phyloP scores from a whole-genome alignment of 73 alveolate species.

The Paramecium caudatum region DNA sequence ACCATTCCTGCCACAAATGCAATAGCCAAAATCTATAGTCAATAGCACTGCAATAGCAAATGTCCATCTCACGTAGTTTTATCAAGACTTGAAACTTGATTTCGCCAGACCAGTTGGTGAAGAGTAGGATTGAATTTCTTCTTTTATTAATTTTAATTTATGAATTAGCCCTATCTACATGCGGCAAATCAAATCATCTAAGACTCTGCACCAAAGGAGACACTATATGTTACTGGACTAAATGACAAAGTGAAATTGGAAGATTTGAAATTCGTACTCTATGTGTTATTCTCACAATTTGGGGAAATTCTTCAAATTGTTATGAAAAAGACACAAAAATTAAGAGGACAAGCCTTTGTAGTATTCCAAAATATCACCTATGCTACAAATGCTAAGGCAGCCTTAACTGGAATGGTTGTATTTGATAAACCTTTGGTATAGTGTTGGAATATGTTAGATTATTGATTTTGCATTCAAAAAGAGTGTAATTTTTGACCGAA shows the following conservation, averaged over 20 bases:
- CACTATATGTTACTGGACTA: conserved; percentile 63
- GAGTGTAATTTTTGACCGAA: conserved; percentile 54
- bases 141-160: neutral
- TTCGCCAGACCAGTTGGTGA: conserved; percentile 19
- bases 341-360: conserved; percentile 63
- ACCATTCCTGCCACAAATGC: neutral
- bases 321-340: conserved; percentile 62
- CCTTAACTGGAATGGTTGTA: conserved; percentile 13
- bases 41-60: conserved; percentile 53
- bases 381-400: conserved; percentile 62
- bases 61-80: conserved; percentile 36
- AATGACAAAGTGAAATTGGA: conserved; percentile 44
- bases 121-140: neutral
- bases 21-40: neutral
- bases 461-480: conserved; percentile 36
- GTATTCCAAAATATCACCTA: conserved; percentile 46
- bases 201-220: conserved; percentile 63
- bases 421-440: conserved; percentile 62
- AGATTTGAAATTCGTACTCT: conserved; percentile 39
- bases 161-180: conserved; percentile 59
- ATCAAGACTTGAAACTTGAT: conserved; percentile 14
- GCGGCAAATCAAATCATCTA: neutral
- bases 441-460: conserved; percentile 4
- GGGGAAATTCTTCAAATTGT: conserved; percentile 55
- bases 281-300: conserved; percentile 25